Conservation (phyloP, 805 yeast species). For the Sungouiozyma ichnusensis region DNA sequence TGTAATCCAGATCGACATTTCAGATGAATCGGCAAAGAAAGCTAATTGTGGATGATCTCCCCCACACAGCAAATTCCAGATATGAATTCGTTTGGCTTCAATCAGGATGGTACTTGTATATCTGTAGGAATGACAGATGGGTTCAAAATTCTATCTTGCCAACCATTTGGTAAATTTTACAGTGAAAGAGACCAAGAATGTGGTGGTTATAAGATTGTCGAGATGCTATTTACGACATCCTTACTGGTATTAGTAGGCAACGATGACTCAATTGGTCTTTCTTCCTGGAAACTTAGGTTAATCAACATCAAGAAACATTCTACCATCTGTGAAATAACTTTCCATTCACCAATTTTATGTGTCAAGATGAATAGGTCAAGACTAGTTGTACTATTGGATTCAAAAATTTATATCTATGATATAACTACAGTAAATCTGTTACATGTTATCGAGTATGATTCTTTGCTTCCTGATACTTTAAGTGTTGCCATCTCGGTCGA, state of each 20-base stretch:
- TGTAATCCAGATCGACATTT: too few relatives aligned
- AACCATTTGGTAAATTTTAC: slow-evolving; percentile 51
- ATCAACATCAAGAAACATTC: slow-evolving; percentile 62
- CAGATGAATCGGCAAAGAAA: too few relatives aligned
- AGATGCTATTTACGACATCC: slow-evolving; percentile 70
- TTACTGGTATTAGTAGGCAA: slow-evolving; percentile 61
- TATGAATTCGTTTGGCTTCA: slow-evolving; percentile 47
- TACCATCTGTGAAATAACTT: slow-evolving; percentile 60
- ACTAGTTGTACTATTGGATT: slow-evolving; percentile 48
- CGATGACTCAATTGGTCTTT: slow-evolving; percentile 55
- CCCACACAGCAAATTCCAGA: too few relatives aligned
- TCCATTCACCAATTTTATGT: slow-evolving; percentile 50
- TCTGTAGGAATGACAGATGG: slow-evolving; percentile 58
- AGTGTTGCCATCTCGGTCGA: slow-evolving; percentile 46
- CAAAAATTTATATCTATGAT: slow-evolving; percentile 64
- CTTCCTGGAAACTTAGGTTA: slow-evolving; percentile 75
- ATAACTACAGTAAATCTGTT: slow-evolving; percentile 57
- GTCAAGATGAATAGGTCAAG: slow-evolving; percentile 58
- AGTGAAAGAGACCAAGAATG: slow-evolving; percentile 26
- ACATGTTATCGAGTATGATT: slow-evolving; percentile 40
- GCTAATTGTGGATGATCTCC: too few relatives aligned
- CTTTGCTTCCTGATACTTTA: slow-evolving; percentile 41
- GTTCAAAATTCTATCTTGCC: slow-evolving; percentile 59
- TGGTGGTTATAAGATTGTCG: slow-evolving; percentile 56
- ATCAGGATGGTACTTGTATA: slow-evolving; percentile 64